Conservation (phyloP, 202 grass and related monocot genomes). For the Saccharum hybrid region DNA sequence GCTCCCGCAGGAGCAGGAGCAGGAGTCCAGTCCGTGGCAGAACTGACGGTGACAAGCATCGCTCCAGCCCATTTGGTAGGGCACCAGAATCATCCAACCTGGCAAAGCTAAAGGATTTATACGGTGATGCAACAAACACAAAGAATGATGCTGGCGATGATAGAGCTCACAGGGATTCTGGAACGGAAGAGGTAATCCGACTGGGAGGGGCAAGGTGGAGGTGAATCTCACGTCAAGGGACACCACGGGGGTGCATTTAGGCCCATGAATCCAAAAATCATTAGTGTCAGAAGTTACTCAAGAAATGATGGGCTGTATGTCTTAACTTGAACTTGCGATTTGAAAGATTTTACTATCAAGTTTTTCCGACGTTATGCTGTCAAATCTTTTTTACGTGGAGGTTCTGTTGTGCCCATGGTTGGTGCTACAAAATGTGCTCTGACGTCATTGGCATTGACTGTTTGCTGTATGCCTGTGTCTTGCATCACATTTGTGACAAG, state of each 20-base stretch:
- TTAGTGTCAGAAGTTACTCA: neutral
- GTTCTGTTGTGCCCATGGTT: neutral
- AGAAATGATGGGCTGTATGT: neutral
- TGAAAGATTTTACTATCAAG: neutral
- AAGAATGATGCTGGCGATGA: conserved; percentile 51
- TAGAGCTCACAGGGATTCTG: conserved; percentile 60
- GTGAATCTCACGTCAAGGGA: conserved; percentile 55
- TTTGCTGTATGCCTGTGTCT: neutral
- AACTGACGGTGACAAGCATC: conserved; percentile 39
- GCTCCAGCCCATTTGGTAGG: conserved; percentile 69
- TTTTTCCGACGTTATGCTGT: neutral
- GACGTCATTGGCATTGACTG: neutral
- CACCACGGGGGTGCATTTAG: neutral
- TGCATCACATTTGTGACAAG: neutral
- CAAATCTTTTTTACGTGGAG: neutral
- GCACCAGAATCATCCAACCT: conserved; percentile 67
- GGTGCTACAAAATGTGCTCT: neutral
- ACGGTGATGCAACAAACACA: conserved; percentile 66
- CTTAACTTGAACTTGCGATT: neutral
- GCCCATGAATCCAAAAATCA: conserved; percentile 21
- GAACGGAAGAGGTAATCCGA: conserved; percentile 95
- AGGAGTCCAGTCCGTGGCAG: conserved; percentile 46
- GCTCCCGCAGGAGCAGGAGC: conserved; percentile 47
- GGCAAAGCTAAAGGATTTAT: conserved; percentile 87
- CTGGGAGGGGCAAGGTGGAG: conserved; percentile 82